A percentile compares a stretch with the other conserved stretches of the same genome.
These are phyloP conservation scores for Amanita thiersii DNA, from an alignment of 768 basidiomycete genomes.

Conservation along the genomic window DNA sequence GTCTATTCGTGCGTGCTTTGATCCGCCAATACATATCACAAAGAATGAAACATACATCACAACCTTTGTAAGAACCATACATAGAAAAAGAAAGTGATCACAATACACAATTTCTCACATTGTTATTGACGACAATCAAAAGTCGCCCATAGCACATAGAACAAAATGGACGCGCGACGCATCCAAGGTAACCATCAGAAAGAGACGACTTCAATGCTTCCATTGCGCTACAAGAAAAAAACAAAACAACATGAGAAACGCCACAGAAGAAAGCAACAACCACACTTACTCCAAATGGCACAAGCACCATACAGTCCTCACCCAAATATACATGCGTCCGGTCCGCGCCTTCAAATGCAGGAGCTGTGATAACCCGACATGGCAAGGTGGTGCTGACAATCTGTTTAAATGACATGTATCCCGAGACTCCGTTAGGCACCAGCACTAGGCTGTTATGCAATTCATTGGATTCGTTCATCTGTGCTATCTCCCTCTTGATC, in stretches of 20 bases:
- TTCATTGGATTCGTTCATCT: background rate
- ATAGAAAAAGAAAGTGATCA: background rate
- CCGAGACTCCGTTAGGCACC: background rate
- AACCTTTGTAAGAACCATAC: background rate
- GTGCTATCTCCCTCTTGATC: slow-evolving; percentile 3
- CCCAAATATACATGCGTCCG: background rate
- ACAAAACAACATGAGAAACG: background rate
- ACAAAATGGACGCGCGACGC: background rate
- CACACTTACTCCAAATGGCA: background rate
- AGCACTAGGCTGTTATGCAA: background rate
- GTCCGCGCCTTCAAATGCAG: background rate
- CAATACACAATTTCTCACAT: background rate
- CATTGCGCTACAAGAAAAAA: background rate
- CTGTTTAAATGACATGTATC: background rate
- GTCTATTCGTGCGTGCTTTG: no score
- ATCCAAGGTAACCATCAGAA: background rate
- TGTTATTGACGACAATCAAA: no score
- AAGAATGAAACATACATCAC: no score
- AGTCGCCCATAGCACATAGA: background rate
- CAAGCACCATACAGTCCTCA: background rate
- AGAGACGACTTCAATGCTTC: background rate
- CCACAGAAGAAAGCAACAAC: no score
- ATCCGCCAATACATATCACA: no score
- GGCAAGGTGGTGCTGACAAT: slow-evolving; percentile 1
- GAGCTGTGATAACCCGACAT: background rate